These are phyloP conservation scores for Pestalotiopsis sp. DNA, from an alignment of 2,329 filamentous ascomycete genomes.

Conservation along the genomic window DNA sequence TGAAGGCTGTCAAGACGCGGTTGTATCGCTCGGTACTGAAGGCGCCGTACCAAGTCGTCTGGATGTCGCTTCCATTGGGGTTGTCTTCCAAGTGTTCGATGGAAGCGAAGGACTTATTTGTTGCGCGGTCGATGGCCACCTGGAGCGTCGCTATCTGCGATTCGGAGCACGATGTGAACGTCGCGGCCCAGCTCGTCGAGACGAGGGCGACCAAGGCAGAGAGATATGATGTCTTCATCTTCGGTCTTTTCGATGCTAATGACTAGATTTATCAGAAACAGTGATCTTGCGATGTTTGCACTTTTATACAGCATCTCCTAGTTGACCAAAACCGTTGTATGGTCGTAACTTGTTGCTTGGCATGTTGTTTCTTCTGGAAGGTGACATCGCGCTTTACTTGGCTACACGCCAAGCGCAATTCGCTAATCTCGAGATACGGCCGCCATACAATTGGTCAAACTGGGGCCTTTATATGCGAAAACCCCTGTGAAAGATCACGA, in stretches of 20 bases:
- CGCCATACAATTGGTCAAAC: neutral
- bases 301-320: neutral
- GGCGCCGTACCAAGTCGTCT: constrained; percentile 3
- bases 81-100: constrained; percentile 9
- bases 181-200: neutral
- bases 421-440: neutral
- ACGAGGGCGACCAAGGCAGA: neutral
- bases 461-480: too few relatives aligned
- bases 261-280: too few relatives aligned
- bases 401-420: neutral
- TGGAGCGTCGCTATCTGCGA: constrained; percentile 8
- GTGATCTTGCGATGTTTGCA: neutral
- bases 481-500: too few relatives aligned
- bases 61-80: constrained; percentile 6
- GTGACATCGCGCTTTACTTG: neutral
- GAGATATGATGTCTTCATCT: neutral
- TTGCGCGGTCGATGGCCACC: constrained; percentile 6
- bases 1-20: constrained; percentile 2
- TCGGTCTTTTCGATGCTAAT: neutral
- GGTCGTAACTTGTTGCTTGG: neutral
- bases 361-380: neutral
- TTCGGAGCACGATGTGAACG: neutral
- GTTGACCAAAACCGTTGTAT: neutral
- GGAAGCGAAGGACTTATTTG: constrained; percentile 1
- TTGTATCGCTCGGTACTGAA: constrained; percentile 13